Evolutionary conservation across 805 yeast genomes (phyloP), one percentile per base, ranked within the genome.

Genomic region (Nakazawaea populi): DNA sequence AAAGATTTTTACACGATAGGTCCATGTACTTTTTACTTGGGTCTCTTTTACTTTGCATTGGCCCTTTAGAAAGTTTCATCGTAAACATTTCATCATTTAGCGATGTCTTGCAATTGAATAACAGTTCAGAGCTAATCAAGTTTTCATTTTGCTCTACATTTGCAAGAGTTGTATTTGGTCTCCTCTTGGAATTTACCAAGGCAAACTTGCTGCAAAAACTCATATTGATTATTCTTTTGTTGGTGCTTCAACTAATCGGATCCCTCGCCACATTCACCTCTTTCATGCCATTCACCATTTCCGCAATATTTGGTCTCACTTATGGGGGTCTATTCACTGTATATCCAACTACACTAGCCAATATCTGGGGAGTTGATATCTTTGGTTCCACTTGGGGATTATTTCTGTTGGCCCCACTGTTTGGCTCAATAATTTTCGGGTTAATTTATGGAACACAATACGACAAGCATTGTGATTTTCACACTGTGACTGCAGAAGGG

Each of bases 381-480:
- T 81, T 92, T 66, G 98, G 97, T 0, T 87, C 96, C 2, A 87
- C 92, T 1, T 92, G 96, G 89, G 97, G 97, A 2, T 72, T 86
- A 29, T 87, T 89, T 63, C 85, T 89, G 77, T 75, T 87, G 36
- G 94, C 95, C 0, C 96, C 97, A 2, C 96, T 97, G 0, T 55
- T 88, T 2, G 96, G 96, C 1, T 74, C 92, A 1, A 71, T 86
- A 4, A 54, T 79, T 2, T 87, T 77, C 58, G 91, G 96, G 5
- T 59, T 87, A 47, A 56, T 83, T 10, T 90, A 85, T 63, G 97
- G 96, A 1, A 59, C 67, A 28, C 65, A 80, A 18, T 83, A 77
- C 57, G 94, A 88, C 56, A 44, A 54, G 12, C 60, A 66, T 48
- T 69, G 79, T 52, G 54, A 54, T 39, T 30, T 50, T 1, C 37